These are phyloP conservation scores for Suillus ampliporus DNA, from an alignment of 768 basidiomycete genomes.

Conservation along the genomic window DNA sequence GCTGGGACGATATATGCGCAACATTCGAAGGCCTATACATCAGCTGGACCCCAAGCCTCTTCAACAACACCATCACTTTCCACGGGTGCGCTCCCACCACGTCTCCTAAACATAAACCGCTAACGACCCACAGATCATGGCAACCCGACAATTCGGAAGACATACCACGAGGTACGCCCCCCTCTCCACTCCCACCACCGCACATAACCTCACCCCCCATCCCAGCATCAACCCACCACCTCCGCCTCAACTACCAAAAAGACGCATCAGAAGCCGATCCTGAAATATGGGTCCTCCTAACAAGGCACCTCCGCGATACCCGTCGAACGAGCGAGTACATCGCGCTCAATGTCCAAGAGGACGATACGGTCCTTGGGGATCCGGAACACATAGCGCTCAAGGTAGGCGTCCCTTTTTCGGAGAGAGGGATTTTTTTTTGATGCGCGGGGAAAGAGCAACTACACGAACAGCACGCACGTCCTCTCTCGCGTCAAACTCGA, in stretches of 20 bases:
- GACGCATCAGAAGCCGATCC: slow-evolving; percentile 27
- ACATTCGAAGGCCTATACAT: slow-evolving; percentile 82
- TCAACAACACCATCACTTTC: slow-evolving; percentile 53
- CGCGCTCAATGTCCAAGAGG: slow-evolving; percentile 50
- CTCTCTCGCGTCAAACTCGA: slow-evolving; percentile 29
- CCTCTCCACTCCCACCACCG: slow-evolving; percentile 20
- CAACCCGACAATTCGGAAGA: slow-evolving; percentile 51
- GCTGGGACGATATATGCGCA: slow-evolving; percentile 78
- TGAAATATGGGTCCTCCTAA: slow-evolving; percentile 83
- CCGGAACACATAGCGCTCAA: slow-evolving; percentile 44
- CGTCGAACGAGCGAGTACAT: slow-evolving; percentile 68
- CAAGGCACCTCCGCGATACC: slow-evolving; percentile 73
- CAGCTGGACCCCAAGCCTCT: slow-evolving; percentile 83
- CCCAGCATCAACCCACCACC: slow-evolving; percentile 45
- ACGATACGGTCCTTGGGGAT: slow-evolving; percentile 44
- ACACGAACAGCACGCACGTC: slow-evolving; percentile 51
- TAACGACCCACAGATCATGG: slow-evolving; percentile 31
- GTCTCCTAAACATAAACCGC: not conserved
- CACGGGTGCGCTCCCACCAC: slow-evolving; percentile 64
- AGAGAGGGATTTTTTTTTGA: no score
- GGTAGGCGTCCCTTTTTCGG: no score
- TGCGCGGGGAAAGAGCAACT: slow-evolving; percentile 36
- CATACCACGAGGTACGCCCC: slow-evolving; percentile 39
- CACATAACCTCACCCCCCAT: not conserved
- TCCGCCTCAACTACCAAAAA: slow-evolving; percentile 45